Evolutionary conservation across 2,329 filamentous ascomycete species (phyloP).

Genomic region (Ophiostoma ulmi): DNA sequence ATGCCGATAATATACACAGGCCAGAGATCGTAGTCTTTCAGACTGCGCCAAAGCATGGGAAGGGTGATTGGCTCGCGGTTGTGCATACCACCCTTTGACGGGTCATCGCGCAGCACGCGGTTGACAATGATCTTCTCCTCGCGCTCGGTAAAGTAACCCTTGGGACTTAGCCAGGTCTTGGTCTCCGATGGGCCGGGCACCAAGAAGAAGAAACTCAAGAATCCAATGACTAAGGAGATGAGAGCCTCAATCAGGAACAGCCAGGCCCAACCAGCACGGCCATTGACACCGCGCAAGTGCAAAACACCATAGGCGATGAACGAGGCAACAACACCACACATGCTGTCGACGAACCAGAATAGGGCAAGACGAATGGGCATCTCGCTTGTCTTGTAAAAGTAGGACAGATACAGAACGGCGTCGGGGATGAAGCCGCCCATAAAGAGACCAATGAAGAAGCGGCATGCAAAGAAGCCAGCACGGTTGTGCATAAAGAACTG

Average conservation of each 20-base stretch:
- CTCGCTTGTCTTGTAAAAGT: conserved; percentile 35
- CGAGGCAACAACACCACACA: conserved; percentile 34
- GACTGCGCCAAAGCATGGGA: conserved; percentile 26
- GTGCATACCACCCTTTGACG: conserved; percentile 54
- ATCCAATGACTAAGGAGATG: conserved; percentile 40
- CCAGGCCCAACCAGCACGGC: conserved; percentile 40
- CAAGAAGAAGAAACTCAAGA: conserved; percentile 46
- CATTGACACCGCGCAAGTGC: conserved; percentile 37
- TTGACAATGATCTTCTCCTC: conserved; percentile 57
- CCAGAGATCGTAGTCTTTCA: conserved; percentile 27
- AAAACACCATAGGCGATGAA: conserved; percentile 37
- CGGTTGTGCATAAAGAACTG: conserved; percentile 26
- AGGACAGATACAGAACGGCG: conserved; percentile 35
- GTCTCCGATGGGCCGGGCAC: conserved; percentile 41
- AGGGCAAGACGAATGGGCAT: conserved; percentile 35
- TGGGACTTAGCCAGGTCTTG: conserved; percentile 42
- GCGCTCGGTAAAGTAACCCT: conserved; percentile 53
- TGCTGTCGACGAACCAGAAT: conserved; percentile 34
- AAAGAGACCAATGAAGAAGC: conserved; percentile 31
- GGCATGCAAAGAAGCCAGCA: conserved; percentile 32
- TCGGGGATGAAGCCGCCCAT: conserved; percentile 36
- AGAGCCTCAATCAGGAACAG: conserved; percentile 50
- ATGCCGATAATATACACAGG: conserved; percentile 27
- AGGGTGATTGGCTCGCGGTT: conserved; percentile 52
- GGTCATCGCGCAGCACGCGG: conserved; percentile 52